These are phyloP conservation scores for Drechslerella stenobrocha DNA, from an alignment of 2,329 filamentous ascomycete species.

Conservation along the genomic window DNA sequence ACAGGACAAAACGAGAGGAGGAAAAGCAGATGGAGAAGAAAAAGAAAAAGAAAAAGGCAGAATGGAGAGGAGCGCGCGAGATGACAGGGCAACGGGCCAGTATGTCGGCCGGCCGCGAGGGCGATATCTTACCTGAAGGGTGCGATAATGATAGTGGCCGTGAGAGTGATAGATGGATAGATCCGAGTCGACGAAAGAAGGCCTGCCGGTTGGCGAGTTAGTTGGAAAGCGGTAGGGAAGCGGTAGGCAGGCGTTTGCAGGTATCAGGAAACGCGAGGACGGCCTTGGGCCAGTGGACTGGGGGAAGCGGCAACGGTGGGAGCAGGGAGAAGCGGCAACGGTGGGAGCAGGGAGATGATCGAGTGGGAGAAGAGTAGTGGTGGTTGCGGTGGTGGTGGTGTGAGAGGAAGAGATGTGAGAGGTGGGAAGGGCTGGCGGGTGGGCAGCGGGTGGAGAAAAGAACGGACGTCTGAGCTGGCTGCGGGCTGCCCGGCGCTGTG, in stretches of 20 bases:
- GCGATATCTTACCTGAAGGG: conserved; percentile 1
- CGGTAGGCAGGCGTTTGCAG: not conserved
- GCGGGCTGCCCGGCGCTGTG: not conserved
- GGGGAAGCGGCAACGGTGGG: not conserved
- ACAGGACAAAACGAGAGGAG: conserved; percentile 6
- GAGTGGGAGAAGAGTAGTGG: not conserved
- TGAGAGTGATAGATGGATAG: not conserved
- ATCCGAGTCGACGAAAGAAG: not conserved
- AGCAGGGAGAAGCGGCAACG: not conserved
- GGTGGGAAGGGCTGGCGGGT: not conserved
- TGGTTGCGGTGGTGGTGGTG: not conserved
- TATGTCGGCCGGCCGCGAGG: conserved; percentile 8
- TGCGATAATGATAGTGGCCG: not conserved
- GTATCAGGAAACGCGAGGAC: conserved; percentile 6
- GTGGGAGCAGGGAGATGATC: not conserved
- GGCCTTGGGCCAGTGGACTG: not conserved
- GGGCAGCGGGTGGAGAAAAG: not conserved
- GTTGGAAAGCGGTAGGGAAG: not conserved
- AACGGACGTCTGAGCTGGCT: not conserved
- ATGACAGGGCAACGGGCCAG: not conserved
- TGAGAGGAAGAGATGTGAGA: not conserved
- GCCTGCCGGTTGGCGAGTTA: not conserved
- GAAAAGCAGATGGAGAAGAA: conserved; percentile 7
- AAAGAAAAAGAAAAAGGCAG: conserved; percentile 6
- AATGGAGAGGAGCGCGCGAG: conserved; percentile 28